Conservation (phyloP, 1,139 yeast genomes). For the Martiniozyma asiatica region DNA sequence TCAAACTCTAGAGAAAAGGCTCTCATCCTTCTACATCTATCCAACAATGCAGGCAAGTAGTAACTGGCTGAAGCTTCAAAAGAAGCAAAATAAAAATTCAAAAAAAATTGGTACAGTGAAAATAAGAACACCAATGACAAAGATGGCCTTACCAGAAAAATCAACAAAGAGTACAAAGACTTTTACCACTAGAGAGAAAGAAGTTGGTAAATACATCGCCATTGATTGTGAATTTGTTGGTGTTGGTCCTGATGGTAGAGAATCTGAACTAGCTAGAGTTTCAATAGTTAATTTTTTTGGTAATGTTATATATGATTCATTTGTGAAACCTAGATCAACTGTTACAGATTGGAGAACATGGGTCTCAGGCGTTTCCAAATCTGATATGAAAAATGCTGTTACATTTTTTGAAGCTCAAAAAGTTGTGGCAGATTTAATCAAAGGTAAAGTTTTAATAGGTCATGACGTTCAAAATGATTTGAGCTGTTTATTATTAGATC, state of each 20-base stretch:
- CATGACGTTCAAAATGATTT: slow-evolving; percentile 80
- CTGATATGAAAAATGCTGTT: slow-evolving; percentile 55
- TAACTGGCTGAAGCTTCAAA: slow-evolving; percentile 9
- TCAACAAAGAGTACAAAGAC: no score
- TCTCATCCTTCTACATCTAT: no score
- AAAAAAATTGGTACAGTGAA: no score
- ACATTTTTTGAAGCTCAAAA: slow-evolving; percentile 55
- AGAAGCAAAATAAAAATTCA: slow-evolving; percentile 9
- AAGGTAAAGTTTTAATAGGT: slow-evolving; percentile 57
- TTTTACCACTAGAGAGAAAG: slow-evolving; percentile 16
- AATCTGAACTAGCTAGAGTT: slow-evolving; percentile 72
- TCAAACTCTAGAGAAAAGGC: no score
- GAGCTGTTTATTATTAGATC: slow-evolving; percentile 51
- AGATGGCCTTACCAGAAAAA: no score
- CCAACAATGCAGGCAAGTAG: no score
- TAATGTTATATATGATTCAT: slow-evolving; percentile 53
- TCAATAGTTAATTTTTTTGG: slow-evolving; percentile 82
- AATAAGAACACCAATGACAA: slow-evolving; percentile 11
- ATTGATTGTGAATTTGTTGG: slow-evolving; percentile 96
- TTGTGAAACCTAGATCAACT: slow-evolving; percentile 59
- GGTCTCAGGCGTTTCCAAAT: slow-evolving; percentile 80
- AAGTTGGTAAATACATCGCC: slow-evolving; percentile 63
- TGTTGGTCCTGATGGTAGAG: slow-evolving; percentile 59
- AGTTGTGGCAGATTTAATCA: slow-evolving; percentile 36
- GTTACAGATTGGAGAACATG: slow-evolving; percentile 91